A percentile compares a stretch with the other conserved stretches of the same genome.
phyloP scores from a whole-genome alignment of 2,329 filamentous ascomycete genomes.

The Aspergillus quadricinctus region DNA sequence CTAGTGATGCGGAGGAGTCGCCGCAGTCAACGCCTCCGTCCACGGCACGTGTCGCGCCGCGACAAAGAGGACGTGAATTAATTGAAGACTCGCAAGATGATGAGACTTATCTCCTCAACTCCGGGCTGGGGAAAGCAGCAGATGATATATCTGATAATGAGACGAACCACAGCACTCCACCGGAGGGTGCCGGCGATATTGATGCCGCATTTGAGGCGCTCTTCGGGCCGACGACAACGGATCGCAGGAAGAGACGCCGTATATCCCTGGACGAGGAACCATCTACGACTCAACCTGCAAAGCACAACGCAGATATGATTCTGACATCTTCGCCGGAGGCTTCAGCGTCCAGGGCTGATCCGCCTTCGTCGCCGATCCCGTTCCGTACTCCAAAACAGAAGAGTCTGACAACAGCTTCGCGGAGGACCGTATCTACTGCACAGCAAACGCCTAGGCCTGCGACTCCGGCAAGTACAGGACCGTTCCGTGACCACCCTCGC shows the following conservation, averaged over 20 bases:
- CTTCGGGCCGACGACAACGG: constrained; percentile 21
- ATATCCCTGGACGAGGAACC: constrained; percentile 14
- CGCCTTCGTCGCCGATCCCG: constrained; percentile 7
- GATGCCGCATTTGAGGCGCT: constrained; percentile 27
- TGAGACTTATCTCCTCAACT: constrained; percentile 4
- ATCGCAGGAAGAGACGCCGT: constrained; percentile 31
- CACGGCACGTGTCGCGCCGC: constrained; percentile 1
- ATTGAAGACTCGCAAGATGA: constrained; percentile 27
- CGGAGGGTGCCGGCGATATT: constrained; percentile 6
- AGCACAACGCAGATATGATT: constrained; percentile 13
- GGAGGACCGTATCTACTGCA: constrained; percentile 3
- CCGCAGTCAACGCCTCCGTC: constrained; percentile 11
- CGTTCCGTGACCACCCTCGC: constrained; percentile 24
- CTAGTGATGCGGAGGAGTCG: constrained; percentile 17
- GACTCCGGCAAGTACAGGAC: constrained; percentile 15
- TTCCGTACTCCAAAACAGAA: constrained; percentile 5
- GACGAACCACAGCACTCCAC: constrained; percentile 15
- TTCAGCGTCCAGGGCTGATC: neutral
- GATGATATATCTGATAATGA: constrained; percentile 4
- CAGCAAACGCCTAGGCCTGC: constrained; percentile 3
- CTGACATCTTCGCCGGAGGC: constrained; percentile 17
- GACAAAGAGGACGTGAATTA: constrained; percentile 13
- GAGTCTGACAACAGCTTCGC: constrained; percentile 1
- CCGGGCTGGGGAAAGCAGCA: neutral
- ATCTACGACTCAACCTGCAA: constrained; percentile 1